These are phyloP conservation scores for Colletotrichum tropicicola DNA, from an alignment of 2,329 filamentous ascomycete species.

Conservation along the genomic window DNA sequence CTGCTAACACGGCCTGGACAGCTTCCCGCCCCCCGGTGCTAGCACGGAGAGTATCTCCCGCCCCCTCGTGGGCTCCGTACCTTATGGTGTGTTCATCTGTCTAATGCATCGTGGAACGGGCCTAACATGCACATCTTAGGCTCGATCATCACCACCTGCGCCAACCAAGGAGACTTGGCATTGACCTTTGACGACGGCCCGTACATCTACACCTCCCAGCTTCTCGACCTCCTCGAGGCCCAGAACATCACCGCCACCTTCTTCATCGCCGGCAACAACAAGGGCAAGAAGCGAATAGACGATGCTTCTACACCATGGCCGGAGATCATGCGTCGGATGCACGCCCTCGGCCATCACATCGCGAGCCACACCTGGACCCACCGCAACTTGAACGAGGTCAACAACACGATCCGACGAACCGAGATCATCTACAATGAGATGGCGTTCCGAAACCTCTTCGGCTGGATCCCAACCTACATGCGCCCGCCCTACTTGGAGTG, in stretches of 20 bases:
- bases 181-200: slow-evolving; percentile 60
- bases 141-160: slow-evolving; percentile 46
- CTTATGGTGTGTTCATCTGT: slow-evolving; percentile 45
- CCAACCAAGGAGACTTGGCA: slow-evolving; percentile 46
- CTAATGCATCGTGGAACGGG: slow-evolving; percentile 16
- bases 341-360: slow-evolving; percentile 54
- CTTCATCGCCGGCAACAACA: slow-evolving; percentile 53
- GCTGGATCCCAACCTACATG: slow-evolving; percentile 53
- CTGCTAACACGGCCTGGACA: slow-evolving; percentile 25
- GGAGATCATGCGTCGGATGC: slow-evolving; percentile 49
- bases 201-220: slow-evolving; percentile 48
- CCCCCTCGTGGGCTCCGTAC: slow-evolving; percentile 42
- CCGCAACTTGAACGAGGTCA: slow-evolving; percentile 37
- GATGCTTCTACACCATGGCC: slow-evolving; percentile 43
- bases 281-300: slow-evolving; percentile 51
- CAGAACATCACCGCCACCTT: slow-evolving; percentile 47
- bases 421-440: slow-evolving; percentile 43
- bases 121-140: slow-evolving; percentile 37
- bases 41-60: slow-evolving; percentile 43
- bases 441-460: slow-evolving; percentile 48
- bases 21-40: slow-evolving; percentile 41
- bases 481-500: slow-evolving; percentile 48
- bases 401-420: slow-evolving; percentile 31
- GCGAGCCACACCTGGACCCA: slow-evolving; percentile 53
- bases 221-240: slow-evolving; percentile 49